A percentile compares a stretch with the other conserved stretches of the same genome.
These are phyloP conservation scores for Phoenix dactylifera DNA, from an alignment of 176 grass and related monocot species.

Conservation along the genomic window DNA sequence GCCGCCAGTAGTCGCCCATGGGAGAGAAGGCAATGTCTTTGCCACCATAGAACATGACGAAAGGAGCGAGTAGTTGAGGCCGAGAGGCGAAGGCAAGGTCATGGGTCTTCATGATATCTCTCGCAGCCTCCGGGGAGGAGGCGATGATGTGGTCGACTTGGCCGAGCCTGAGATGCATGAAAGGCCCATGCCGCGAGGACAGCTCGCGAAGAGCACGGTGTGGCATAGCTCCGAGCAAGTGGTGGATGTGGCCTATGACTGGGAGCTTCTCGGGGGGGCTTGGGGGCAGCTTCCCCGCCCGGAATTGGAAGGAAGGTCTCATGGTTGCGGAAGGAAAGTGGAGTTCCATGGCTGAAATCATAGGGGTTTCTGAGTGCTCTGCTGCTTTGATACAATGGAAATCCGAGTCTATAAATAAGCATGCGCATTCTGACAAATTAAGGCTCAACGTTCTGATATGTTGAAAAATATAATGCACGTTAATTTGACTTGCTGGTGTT, in stretches of 20 bases:
- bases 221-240: conserved; percentile 11
- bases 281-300: too few species aligned
- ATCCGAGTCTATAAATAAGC: too few species aligned
- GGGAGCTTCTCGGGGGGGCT: conserved; percentile 11
- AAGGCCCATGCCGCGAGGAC: conserved; percentile 1
- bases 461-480: too few species aligned
- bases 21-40: conserved; percentile 7
- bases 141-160: conserved; percentile 17
- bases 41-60: background rate
- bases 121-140: conserved; percentile 23
- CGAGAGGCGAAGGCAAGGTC: conserved; percentile 22
- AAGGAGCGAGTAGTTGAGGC: background rate
- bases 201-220: conserved; percentile 18
- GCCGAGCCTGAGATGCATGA: conserved; percentile 29
- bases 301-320: too few species aligned
- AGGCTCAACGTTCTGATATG: too few species aligned
- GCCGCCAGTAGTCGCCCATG: conserved; percentile 17
- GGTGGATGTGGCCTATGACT: conserved; percentile 33
- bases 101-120: conserved; percentile 27
- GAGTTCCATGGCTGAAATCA: too few species aligned
- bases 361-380: too few species aligned
- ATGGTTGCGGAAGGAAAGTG: too few species aligned
- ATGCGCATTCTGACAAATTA: too few species aligned
- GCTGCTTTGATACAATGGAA: too few species aligned
- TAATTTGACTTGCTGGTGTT: too few species aligned